Conservation (phyloP, 768 basidiomycete species). For the Phallus indusiatus region DNA sequence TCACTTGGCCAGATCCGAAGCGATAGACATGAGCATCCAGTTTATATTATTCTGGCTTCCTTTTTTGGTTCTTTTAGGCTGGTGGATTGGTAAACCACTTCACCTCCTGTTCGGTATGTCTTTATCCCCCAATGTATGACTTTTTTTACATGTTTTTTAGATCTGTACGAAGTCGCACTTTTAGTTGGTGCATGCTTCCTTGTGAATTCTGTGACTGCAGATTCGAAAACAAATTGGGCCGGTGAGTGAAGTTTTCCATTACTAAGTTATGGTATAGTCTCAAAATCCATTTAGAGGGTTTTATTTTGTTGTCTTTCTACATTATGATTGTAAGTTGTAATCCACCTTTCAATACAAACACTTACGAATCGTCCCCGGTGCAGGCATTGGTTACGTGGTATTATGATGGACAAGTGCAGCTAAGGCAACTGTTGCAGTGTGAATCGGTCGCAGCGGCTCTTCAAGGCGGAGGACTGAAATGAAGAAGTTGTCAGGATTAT, state of each 20-base stretch:
- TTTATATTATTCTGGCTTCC: conserved; percentile 78
- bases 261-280: background rate
- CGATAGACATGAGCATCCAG: conserved; percentile 72
- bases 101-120: conserved; percentile 55
- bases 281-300: conserved; percentile 36
- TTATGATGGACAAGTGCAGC: conserved; percentile 48
- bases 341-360: background rate
- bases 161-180: conserved; percentile 58
- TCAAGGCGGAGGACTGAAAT: too few relatives aligned
- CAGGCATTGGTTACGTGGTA: conserved; percentile 62
- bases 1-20: conserved; percentile 54
- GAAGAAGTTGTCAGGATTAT: too few relatives aligned
- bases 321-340: conserved; percentile 43
- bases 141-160: conserved; percentile 23
- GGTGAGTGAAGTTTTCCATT: background rate
- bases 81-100: conserved; percentile 56
- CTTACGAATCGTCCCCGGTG: background rate
- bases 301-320: conserved; percentile 58
- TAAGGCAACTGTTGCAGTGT: conserved; percentile 35
- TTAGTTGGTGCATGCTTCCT: conserved; percentile 62
- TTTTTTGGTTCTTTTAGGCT: conserved; percentile 54
- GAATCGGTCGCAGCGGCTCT: too few relatives aligned
- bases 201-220: conserved; percentile 73
- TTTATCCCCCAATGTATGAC: background rate
- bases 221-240: conserved; percentile 70